Percentiles rank a stretch among this genome's conserved stretches.
Conservation (phyloP, 768 basidiomycete species). For the Grammothele lineata region DNA sequence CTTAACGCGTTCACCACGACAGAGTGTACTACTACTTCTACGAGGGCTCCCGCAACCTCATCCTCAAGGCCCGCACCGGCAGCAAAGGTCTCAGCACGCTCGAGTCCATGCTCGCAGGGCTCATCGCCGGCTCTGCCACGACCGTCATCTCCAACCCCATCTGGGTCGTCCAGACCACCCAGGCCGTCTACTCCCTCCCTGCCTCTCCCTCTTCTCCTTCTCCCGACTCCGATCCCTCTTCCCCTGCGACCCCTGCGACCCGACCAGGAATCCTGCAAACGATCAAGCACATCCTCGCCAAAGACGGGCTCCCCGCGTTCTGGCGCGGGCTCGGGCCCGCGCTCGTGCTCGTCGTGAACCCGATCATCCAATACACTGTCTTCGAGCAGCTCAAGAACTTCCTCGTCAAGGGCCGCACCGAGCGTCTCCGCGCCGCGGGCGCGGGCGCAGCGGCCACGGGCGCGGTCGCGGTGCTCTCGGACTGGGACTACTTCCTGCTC, state of each 20-base stretch:
- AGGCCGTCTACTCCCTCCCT: conserved; percentile 60
- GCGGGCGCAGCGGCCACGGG: conserved; percentile 30
- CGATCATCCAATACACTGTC: conserved; percentile 89
- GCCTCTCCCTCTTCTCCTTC: background rate
- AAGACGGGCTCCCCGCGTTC: conserved; percentile 77
- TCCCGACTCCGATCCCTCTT: conserved; percentile 19
- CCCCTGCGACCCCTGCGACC: conserved; percentile 19
- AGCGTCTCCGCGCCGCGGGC: conserved; percentile 45
- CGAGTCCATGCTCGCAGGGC: conserved; percentile 87
- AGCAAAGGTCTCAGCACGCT: conserved; percentile 71
- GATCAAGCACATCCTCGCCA: conserved; percentile 60
- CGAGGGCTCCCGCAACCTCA: conserved; percentile 57
- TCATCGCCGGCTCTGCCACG: conserved; percentile 89
- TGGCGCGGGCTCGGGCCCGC: conserved; percentile 94
- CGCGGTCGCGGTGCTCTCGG: conserved; percentile 53
- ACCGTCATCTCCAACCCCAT: conserved; percentile 90
- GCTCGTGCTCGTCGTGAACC: conserved; percentile 90
- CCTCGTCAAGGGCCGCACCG: conserved; percentile 59
- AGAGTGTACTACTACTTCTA: conserved; percentile 95
- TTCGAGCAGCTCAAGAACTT: conserved; percentile 95
- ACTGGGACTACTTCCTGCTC: conserved; percentile 92
- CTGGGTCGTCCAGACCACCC: conserved; percentile 94
- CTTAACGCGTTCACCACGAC: background rate
- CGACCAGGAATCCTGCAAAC: conserved; percentile 46
- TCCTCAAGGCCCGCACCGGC: conserved; percentile 48